These are phyloP conservation scores for Yamadazyma ubonensis DNA, from an alignment of 805 yeast genomes.

Conservation along the genomic window DNA sequence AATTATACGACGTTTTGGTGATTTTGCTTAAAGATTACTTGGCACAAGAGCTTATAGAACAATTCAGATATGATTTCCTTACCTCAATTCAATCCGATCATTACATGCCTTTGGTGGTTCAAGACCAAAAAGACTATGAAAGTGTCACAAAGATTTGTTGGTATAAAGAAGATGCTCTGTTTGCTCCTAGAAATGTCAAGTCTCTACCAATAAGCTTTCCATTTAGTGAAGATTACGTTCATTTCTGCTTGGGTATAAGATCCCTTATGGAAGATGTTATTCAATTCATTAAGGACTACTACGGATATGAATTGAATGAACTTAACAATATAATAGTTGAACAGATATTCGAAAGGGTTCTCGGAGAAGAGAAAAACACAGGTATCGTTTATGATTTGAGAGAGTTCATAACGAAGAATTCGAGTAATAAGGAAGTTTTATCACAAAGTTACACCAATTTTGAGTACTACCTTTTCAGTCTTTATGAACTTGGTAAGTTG, in stretches of 20 bases:
- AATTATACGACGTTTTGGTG: slow-evolving; percentile 62
- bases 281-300: slow-evolving; percentile 64
- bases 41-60: slow-evolving; percentile 52
- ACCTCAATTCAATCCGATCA: slow-evolving; percentile 72
- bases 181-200: slow-evolving; percentile 44
- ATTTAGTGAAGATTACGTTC: slow-evolving; percentile 84
- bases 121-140: slow-evolving; percentile 57
- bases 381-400: slow-evolving; percentile 61
- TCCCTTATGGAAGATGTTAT: slow-evolving; percentile 62
- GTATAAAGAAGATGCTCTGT: slow-evolving; percentile 55
- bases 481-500: slow-evolving; percentile 61
- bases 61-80: slow-evolving; percentile 61
- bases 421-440: slow-evolving; percentile 82
- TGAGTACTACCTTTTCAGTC: slow-evolving; percentile 79
- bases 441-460: slow-evolving; percentile 86
- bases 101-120: slow-evolving; percentile 80
- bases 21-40: slow-evolving; percentile 56
- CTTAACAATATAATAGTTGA: slow-evolving; percentile 58
- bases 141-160: slow-evolving; percentile 66
- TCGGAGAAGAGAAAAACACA: slow-evolving; percentile 46
- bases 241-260: slow-evolving; percentile 75
- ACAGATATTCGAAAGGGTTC: slow-evolving; percentile 63
- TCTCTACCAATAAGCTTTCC: slow-evolving; percentile 67
- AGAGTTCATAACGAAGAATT: slow-evolving; percentile 57
- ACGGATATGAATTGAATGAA: slow-evolving; percentile 60